Evolutionary conservation across 805 yeast genomes (phyloP).

Genomic region (Saccharomycopsis javanensis): DNA sequence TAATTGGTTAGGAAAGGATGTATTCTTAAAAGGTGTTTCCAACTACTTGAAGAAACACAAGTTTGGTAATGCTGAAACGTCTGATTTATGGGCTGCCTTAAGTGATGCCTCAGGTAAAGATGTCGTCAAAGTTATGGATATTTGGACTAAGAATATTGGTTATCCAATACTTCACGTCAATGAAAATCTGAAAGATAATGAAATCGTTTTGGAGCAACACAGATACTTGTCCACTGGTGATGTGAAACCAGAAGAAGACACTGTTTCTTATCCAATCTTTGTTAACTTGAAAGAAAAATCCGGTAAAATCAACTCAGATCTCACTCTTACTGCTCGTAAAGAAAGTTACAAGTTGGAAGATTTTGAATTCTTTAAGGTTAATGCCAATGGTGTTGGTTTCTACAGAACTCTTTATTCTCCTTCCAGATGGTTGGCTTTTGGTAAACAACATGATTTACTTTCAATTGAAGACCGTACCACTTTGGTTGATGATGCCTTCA

Average conservation of each 20-base stretch:
- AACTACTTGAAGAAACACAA: conserved; percentile 65
- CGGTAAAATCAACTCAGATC: conserved; percentile 48
- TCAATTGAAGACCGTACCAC: conserved; percentile 74
- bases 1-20: conserved; percentile 69
- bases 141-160: conserved; percentile 75
- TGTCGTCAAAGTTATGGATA: conserved; percentile 63
- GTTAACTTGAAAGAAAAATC: conserved; percentile 48
- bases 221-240: conserved; percentile 72
- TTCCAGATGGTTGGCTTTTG: conserved; percentile 61
- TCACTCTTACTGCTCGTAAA: conserved; percentile 44
- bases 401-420: conserved; percentile 64
- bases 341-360: conserved; percentile 36
- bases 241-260: conserved; percentile 65
- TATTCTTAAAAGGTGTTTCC: conserved; percentile 70
- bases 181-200: conserved; percentile 36
- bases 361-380: conserved; percentile 51
- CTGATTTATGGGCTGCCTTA: conserved; percentile 69
- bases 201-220: conserved; percentile 53
- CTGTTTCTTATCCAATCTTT: conserved; percentile 59
- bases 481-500: conserved; percentile 68
- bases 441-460: conserved; percentile 45
- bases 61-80: conserved; percentile 69
- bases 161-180: conserved; percentile 63
- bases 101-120: conserved; percentile 63
- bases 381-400: conserved; percentile 66